Percentiles rank a stretch among this genome's conserved stretches.
Conservation (phyloP, 2,329 filamentous ascomycete species). For the Achaetomium macrosporum region DNA sequence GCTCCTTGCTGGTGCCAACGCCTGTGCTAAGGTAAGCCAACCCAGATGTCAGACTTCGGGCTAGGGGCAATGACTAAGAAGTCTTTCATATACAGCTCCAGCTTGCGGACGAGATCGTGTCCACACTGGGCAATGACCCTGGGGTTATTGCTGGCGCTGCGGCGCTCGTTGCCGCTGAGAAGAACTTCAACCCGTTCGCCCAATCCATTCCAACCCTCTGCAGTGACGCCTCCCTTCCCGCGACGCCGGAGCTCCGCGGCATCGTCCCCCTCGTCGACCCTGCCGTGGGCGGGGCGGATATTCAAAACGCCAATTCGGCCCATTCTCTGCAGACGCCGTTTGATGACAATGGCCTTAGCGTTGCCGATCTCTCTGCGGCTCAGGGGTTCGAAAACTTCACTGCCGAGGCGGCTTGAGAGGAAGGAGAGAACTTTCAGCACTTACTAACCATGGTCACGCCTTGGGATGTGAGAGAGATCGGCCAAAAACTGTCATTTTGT, state of each 20-base stretch:
- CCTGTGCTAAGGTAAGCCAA: conserved; percentile 51
- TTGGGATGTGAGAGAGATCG: too few species aligned
- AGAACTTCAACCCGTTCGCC: conserved; percentile 66
- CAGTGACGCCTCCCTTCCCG: conserved; percentile 56
- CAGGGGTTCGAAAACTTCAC: conserved; percentile 61
- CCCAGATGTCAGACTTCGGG: background rate
- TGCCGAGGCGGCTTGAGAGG: conserved; percentile 21
- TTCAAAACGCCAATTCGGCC: conserved; percentile 55
- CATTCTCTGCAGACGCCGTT: conserved; percentile 50
- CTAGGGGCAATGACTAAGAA: too few species aligned
- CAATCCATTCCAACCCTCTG: conserved; percentile 57
- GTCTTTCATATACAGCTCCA: too few species aligned
- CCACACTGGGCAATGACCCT: conserved; percentile 53
- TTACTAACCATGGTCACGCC: too few species aligned
- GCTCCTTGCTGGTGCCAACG: conserved; percentile 59
- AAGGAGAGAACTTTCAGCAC: background rate
- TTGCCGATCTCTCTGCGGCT: conserved; percentile 57
- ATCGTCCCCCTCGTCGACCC: conserved; percentile 65
- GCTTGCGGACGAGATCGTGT: conserved; percentile 59
- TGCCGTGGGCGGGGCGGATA: conserved; percentile 49
- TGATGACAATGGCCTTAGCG: conserved; percentile 54
- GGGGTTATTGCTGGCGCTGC: conserved; percentile 56
- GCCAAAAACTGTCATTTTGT: too few species aligned
- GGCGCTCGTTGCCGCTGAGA: conserved; percentile 60
- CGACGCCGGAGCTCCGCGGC: conserved; percentile 54